phyloP scores from a whole-genome alignment of 1,284 basidiomycete species.

The Trichosporon sp. region DNA sequence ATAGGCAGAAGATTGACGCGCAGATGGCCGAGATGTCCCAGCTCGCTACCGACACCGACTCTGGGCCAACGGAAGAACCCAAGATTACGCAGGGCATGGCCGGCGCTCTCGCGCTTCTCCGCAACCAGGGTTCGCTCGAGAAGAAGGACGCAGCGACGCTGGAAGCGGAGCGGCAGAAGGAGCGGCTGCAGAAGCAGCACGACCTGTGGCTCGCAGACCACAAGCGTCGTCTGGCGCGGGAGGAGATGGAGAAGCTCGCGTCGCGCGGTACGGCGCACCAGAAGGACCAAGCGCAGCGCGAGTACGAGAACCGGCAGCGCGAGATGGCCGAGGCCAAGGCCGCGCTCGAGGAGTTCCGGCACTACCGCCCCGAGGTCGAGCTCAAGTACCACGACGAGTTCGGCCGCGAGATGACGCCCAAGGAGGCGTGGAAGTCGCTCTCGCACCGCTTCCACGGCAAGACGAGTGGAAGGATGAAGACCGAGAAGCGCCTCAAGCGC shows the following conservation, averaged over 20 bases:
- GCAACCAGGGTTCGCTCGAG: constrained; percentile 84
- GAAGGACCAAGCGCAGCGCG: constrained; percentile 88
- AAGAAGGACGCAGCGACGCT: constrained; percentile 60
- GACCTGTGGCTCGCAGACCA: constrained; percentile 89
- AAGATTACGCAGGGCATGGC: constrained; percentile 77
- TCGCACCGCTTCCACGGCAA: constrained; percentile 96
- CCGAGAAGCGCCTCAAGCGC: constrained; percentile 86
- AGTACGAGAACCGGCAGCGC: constrained; percentile 86
- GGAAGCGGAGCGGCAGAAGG: constrained; percentile 51
- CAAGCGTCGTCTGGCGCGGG: constrained; percentile 65
- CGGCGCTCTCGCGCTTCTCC: constrained; percentile 77
- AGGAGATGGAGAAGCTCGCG: constrained; percentile 72
- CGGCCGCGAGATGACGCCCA: constrained; percentile 71
- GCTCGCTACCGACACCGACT: constrained; percentile 56
- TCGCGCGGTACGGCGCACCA: constrained; percentile 61
- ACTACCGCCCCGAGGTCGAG: constrained; percentile 95
- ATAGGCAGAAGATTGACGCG: constrained; percentile 46
- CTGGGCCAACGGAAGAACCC: constrained; percentile 55
- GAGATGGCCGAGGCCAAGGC: constrained; percentile 87
- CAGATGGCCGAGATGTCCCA: constrained; percentile 59
- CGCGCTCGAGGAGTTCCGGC: constrained; percentile 75
- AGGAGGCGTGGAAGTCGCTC: constrained; percentile 95
- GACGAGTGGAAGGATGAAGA: constrained; percentile 87
- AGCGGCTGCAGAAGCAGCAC: constrained; percentile 68
- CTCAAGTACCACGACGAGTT: constrained; percentile 97